Conservation (phyloP, 2,329 filamentous ascomycete species). For the Graphiopsis chlorocephala region DNA sequence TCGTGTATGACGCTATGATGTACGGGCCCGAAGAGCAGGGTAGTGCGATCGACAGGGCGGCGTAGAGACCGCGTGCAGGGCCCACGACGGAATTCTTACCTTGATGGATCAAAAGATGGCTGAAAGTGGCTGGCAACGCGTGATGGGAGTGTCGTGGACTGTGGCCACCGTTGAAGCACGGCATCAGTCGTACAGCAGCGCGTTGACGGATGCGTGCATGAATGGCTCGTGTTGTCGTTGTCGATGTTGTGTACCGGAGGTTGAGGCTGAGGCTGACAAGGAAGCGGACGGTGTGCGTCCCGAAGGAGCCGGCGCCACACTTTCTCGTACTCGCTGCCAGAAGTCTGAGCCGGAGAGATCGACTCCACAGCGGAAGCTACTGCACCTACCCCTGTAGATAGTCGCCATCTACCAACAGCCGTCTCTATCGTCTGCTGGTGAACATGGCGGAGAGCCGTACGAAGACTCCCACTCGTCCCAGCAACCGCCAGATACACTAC, state of each 20-base stretch:
- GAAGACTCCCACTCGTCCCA: background rate
- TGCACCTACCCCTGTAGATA: conserved; percentile 11
- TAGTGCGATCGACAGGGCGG: conserved; percentile 13
- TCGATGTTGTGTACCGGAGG: background rate
- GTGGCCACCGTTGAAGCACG: background rate
- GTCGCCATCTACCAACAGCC: conserved; percentile 4
- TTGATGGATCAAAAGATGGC: background rate
- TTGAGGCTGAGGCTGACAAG: background rate
- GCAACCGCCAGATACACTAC: background rate
- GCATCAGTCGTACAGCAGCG: background rate
- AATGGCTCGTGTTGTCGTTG: background rate
- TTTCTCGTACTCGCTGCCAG: background rate
- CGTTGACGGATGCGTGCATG: background rate
- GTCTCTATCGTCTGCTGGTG: background rate
- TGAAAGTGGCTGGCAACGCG: background rate
- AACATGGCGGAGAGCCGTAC: conserved; percentile 13
- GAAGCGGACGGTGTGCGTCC: background rate
- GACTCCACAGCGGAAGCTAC: background rate
- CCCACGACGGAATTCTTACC: background rate
- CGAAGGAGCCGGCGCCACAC: conserved; percentile 7
- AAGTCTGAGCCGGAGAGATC: conserved; percentile 4
- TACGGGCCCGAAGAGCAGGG: background rate
- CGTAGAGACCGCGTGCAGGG: conserved; percentile 3
- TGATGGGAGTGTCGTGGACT: background rate
- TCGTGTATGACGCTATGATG: conserved; percentile 14